Conservation (phyloP, 2,329 filamentous ascomycete species). For the Exophiala lecanii-corni region DNA sequence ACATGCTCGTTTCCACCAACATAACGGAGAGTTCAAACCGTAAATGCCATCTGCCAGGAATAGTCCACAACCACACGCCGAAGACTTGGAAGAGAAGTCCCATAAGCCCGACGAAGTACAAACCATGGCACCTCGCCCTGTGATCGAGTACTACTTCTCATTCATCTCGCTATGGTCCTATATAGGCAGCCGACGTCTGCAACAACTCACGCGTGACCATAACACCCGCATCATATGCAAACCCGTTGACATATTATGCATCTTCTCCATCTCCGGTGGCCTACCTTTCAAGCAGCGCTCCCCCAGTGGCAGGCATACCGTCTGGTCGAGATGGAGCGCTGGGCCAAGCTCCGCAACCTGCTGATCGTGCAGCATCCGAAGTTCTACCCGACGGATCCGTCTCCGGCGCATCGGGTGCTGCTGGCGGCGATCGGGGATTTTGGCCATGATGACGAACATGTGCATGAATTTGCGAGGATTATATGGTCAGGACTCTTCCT, state of each 20-base stretch:
- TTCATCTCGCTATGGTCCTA: not conserved
- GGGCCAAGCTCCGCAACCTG: not conserved
- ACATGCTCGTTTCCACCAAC: no score
- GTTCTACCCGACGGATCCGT: not conserved
- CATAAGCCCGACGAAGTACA: not conserved
- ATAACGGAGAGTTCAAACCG: no score
- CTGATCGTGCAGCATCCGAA: not conserved
- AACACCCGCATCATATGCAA: not conserved
- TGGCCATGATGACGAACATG: not conserved
- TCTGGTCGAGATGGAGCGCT: not conserved
- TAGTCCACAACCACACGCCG: not conserved
- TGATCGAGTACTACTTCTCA: constrained; percentile 1
- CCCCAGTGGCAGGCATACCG: not conserved
- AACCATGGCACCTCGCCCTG: not conserved
- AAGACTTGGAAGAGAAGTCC: not conserved
- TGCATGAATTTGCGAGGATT: not conserved
- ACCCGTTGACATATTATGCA: not conserved
- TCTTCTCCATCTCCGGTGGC: not conserved
- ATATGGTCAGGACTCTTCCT: no score
- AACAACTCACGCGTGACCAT: not conserved
- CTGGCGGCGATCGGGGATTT: not conserved
- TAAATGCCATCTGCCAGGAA: not conserved
- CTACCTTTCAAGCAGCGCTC: not conserved
- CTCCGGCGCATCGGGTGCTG: not conserved
- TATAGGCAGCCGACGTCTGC: not conserved